These are phyloP conservation scores for Cadophora sp. DNA, from an alignment of 2,329 filamentous ascomycete species.

Conservation along the genomic window DNA sequence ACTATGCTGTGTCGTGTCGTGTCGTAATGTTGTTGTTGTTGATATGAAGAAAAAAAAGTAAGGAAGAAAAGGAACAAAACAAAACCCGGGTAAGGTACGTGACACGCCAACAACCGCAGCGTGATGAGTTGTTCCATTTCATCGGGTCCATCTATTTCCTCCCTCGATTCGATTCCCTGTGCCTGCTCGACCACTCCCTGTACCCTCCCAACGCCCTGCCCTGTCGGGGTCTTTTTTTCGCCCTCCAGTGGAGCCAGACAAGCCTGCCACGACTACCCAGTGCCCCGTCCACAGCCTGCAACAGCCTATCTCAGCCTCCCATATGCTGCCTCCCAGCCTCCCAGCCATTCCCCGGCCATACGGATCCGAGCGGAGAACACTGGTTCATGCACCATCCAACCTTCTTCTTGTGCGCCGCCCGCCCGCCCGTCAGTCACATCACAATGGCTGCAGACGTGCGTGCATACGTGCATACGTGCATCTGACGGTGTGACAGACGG, in stretches of 20 bases:
- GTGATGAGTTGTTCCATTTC: conserved; percentile 1
- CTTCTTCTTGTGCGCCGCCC: too few relatives aligned
- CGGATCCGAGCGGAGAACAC: background rate
- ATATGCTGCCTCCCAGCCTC: background rate
- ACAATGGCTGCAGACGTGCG: too few relatives aligned
- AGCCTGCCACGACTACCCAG: background rate
- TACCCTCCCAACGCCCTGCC: background rate
- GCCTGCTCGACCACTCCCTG: too few relatives aligned
- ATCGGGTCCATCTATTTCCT: background rate
- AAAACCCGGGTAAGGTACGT: background rate
- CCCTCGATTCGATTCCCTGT: too few relatives aligned
- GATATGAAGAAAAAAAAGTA: background rate
- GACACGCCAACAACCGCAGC: background rate
- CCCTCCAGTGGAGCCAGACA: background rate
- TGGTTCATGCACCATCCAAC: background rate
- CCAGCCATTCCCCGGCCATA: background rate
- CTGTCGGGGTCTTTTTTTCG: background rate
- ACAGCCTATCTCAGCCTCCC: too few relatives aligned
- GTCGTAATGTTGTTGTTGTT: background rate
- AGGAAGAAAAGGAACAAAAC: background rate
- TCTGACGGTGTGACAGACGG: background rate
- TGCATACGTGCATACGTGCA: background rate
- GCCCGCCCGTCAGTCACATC: too few relatives aligned
- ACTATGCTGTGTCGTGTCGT: background rate
- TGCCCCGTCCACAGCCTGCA: too few relatives aligned